phyloP scores from a whole-genome alignment of 164 flowering plant species.

The Malania oleifera region DNA sequence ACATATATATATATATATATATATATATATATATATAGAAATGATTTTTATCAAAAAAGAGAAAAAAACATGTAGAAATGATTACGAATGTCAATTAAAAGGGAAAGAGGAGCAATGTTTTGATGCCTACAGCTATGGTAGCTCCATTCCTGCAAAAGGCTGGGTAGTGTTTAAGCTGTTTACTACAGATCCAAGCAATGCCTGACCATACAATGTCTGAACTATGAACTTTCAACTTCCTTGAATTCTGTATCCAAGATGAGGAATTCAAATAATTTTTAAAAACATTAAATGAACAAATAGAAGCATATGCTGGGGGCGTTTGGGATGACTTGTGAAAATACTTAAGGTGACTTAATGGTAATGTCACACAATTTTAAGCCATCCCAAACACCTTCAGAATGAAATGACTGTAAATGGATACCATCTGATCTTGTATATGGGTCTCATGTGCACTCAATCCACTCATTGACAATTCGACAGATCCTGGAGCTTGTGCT shows the following conservation, averaged over 20 bases:
- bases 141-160: slow-evolving; percentile 22
- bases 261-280: not conserved
- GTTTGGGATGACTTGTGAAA: too few relatives aligned
- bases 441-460: not conserved
- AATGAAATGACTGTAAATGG: not conserved
- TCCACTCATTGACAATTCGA: slow-evolving; percentile 3
- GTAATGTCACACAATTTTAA: too few relatives aligned
- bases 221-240: slow-evolving; percentile 24
- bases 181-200: slow-evolving; percentile 23
- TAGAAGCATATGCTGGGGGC: not conserved
- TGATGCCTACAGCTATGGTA: slow-evolving; percentile 20
- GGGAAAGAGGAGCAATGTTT: not conserved
- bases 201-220: slow-evolving; percentile 29
- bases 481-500: slow-evolving; percentile 14
- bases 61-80: too few relatives aligned
- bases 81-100: not conserved
- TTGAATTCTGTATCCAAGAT: slow-evolving; percentile 15
- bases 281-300: not conserved
- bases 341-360: too few relatives aligned
- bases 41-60: not conserved
- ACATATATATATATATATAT: too few relatives aligned
- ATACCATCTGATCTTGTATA: slow-evolving; percentile 28
- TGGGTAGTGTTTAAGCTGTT: slow-evolving; percentile 33
- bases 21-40: not conserved
- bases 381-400: too few relatives aligned